Evolutionary conservation across 139 green algal genomes (phyloP).

Genomic region (Pseudopediastrum boryanum): DNA sequence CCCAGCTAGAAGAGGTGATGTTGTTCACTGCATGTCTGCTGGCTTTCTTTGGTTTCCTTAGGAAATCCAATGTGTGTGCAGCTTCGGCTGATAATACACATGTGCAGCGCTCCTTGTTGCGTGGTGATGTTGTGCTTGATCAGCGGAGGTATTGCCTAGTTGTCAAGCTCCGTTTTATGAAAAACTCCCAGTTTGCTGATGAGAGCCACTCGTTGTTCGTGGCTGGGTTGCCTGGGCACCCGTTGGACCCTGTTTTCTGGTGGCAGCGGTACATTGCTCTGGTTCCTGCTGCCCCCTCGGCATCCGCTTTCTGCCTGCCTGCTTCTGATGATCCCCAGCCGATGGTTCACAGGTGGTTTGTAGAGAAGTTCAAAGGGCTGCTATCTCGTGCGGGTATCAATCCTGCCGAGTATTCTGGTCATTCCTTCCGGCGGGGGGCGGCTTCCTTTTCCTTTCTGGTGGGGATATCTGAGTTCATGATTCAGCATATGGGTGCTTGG

Average conservation of each 20-base stretch:
- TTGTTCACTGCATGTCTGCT: no score
- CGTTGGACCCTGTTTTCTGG: background rate
- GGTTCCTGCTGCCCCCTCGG: background rate
- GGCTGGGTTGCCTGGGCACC: background rate
- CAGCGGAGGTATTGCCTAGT: no score
- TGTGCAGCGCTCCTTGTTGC: no score
- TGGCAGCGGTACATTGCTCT: background rate
- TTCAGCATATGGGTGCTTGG: background rate
- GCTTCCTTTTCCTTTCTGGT: background rate
- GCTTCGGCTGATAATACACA: no score
- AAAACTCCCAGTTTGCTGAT: no score
- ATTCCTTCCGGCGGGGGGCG: background rate
- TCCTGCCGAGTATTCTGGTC: background rate
- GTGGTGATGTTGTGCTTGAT: no score
- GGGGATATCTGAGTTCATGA: background rate
- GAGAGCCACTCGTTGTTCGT: constrained; percentile 5
- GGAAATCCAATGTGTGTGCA: no score
- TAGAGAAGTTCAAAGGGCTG: background rate
- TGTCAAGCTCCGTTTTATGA: no score
- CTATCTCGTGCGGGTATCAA: background rate
- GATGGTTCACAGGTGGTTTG: background rate
- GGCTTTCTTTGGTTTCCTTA: no score
- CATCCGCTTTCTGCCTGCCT: background rate
- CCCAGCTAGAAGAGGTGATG: no score
- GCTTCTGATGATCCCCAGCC: background rate